A percentile compares a stretch with the other conserved stretches of the same genome.
Evolutionary conservation across 768 basidiomycete species (phyloP).

Genomic region (Rhizopogon salebrosus): DNA sequence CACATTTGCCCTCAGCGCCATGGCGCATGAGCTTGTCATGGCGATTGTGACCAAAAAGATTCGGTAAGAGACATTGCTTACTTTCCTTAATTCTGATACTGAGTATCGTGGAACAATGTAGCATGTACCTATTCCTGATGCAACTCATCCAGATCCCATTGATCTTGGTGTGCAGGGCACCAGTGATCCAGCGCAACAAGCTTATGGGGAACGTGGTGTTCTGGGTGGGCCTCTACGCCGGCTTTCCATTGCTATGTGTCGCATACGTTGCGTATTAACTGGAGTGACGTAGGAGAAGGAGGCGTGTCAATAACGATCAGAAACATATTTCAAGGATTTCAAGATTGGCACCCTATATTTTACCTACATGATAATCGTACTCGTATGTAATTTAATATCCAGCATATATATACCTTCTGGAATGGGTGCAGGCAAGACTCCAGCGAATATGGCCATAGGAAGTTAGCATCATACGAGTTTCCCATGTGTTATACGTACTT

Average conservation of each 20-base stretch:
- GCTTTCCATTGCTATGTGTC: constrained; percentile 91
- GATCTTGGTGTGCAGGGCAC: constrained; percentile 74
- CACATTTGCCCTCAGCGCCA: constrained; percentile 89
- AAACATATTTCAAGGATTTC: background rate
- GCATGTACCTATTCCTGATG: constrained; percentile 82
- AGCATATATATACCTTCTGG: background rate
- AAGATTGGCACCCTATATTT: background rate
- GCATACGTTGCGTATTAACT: constrained; percentile 55
- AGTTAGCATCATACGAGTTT: too few species aligned
- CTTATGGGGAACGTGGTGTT: constrained; percentile 83
- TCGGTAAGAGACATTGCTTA: constrained; percentile 39
- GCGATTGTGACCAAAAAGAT: constrained; percentile 91
- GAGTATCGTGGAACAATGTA: constrained; percentile 16
- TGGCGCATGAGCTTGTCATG: constrained; percentile 95
- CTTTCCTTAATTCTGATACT: background rate
- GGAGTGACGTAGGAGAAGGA: background rate
- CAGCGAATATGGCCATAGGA: background rate
- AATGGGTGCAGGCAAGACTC: background rate
- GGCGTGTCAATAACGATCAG: background rate
- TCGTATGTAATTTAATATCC: background rate
- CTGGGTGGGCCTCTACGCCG: constrained; percentile 89
- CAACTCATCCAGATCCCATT: constrained; percentile 90
- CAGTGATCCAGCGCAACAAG: constrained; percentile 75
- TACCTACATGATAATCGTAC: background rate
- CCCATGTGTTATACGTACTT: background rate